Conservation (phyloP, 1,284 basidiomycete species). For the Taiwanofungus camphoratus region DNA sequence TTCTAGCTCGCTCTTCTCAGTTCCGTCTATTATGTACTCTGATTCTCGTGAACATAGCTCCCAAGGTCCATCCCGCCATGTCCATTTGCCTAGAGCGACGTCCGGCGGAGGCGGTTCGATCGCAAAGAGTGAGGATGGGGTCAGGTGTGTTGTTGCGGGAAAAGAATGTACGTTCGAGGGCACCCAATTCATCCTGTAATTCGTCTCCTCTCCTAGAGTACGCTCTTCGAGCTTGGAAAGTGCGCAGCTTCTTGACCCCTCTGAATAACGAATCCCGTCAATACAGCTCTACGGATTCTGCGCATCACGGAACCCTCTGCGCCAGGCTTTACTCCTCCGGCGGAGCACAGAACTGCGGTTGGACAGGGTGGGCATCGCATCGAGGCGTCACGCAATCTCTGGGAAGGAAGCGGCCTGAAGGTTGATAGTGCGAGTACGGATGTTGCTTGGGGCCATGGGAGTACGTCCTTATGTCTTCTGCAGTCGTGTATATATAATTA, state of each 20-base stretch:
- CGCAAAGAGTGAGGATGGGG: slow-evolving; percentile 59
- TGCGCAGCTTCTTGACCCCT: no score
- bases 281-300: slow-evolving; percentile 61
- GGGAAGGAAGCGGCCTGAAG: slow-evolving; percentile 69
- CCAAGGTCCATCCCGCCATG: slow-evolving; percentile 42
- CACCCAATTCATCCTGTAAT: no score
- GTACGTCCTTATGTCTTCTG: slow-evolving; percentile 41
- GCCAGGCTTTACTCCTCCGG: slow-evolving; percentile 19
- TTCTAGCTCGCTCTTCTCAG: not conserved
- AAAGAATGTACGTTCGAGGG: slow-evolving; percentile 54
- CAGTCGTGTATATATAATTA: not conserved
- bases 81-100: slow-evolving; percentile 51
- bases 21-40: slow-evolving; percentile 29
- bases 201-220: no score
- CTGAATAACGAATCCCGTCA: no score
- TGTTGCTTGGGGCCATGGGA: slow-evolving; percentile 74
- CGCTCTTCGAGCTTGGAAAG: no score
- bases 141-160: slow-evolving; percentile 63
- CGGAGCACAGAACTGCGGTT: slow-evolving; percentile 46
- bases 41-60: slow-evolving; percentile 41
- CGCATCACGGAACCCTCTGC: slow-evolving; percentile 45
- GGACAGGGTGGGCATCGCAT: slow-evolving; percentile 58
- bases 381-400: slow-evolving; percentile 65
- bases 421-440: slow-evolving; percentile 74
- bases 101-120: slow-evolving; percentile 58